Evolutionary conservation across 2,329 filamentous ascomycete species (phyloP).

Genomic region (Aspergillus novoparasiticus): DNA sequence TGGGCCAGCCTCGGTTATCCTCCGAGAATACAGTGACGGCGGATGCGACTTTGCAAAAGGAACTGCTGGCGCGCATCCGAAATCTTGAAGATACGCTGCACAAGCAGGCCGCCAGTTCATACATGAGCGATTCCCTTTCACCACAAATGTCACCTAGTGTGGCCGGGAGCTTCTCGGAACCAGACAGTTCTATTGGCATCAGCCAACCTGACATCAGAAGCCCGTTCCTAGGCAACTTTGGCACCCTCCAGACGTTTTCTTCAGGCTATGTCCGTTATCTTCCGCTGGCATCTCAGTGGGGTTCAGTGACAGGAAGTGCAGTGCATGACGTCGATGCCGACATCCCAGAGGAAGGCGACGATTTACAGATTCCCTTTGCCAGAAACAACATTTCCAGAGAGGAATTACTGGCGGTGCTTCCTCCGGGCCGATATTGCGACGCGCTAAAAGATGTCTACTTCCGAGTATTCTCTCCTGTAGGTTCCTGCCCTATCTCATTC

Average conservation of each 20-base stretch:
- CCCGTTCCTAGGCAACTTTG: constrained; percentile 29
- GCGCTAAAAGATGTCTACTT: constrained; percentile 40
- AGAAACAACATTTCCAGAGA: constrained; percentile 29
- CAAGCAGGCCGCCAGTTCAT: constrained; percentile 31
- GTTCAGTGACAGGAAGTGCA: constrained; percentile 31
- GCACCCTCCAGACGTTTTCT: constrained; percentile 33
- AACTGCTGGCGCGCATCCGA: constrained; percentile 37
- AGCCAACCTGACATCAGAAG: constrained; percentile 23
- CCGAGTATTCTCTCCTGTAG: constrained; percentile 42
- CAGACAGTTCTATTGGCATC: constrained; percentile 23
- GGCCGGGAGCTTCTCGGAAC: constrained; percentile 30
- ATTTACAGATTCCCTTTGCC: constrained; percentile 36
- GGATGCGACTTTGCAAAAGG: constrained; percentile 31
- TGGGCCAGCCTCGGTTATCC: constrained; percentile 37
- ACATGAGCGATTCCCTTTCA: constrained; percentile 26
- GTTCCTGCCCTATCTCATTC: constrained; percentile 11
- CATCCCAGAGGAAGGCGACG: constrained; percentile 34
- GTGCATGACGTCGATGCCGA: constrained; percentile 30
- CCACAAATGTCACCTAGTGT: constrained; percentile 31
- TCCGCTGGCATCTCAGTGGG: constrained; percentile 36
- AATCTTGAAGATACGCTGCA: constrained; percentile 40
- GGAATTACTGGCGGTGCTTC: constrained; percentile 36
- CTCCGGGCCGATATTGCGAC: constrained; percentile 40
- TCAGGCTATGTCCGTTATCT: constrained; percentile 42
- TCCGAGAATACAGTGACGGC: constrained; percentile 25